These are phyloP conservation scores for Arthroderma uncinatum DNA, from an alignment of 2,329 filamentous ascomycete species.

Conservation along the genomic window DNA sequence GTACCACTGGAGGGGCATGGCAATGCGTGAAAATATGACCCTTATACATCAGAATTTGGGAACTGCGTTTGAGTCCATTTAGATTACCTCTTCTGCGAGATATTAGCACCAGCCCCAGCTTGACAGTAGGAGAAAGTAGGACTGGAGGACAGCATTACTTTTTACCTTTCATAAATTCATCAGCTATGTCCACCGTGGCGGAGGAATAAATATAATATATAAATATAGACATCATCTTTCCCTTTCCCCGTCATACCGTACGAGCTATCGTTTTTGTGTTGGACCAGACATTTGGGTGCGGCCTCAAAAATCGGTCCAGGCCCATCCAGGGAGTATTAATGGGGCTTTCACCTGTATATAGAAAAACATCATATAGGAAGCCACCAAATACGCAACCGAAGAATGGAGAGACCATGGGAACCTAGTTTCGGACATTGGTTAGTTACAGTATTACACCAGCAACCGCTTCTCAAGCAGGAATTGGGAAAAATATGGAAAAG, in stretches of 20 bases:
- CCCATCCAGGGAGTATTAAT: constrained; percentile 58
- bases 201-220: neutral
- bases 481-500: neutral
- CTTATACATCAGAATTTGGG: no score
- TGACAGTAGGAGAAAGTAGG: neutral
- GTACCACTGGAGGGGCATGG: no score
- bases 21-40: no score
- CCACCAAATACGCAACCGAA: constrained; percentile 53
- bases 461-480: neutral
- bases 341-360: constrained; percentile 60
- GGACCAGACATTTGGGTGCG: constrained; percentile 15
- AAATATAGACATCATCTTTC: neutral
- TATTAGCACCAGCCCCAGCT: neutral
- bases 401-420: constrained; percentile 63
- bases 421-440: constrained; percentile 30
- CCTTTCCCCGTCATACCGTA: neutral
- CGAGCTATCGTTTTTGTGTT: constrained; percentile 10
- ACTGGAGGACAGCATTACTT: neutral
- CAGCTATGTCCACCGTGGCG: neutral
- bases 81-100: no score
- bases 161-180: neutral
- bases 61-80: no score
- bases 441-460: neutral
- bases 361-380: constrained; percentile 55
- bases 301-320: constrained; percentile 42